A percentile compares a stretch with the other conserved stretches of the same genome.
phyloP scores from a whole-genome alignment of 2,329 filamentous ascomycete genomes.

The Bertia moriformis region DNA sequence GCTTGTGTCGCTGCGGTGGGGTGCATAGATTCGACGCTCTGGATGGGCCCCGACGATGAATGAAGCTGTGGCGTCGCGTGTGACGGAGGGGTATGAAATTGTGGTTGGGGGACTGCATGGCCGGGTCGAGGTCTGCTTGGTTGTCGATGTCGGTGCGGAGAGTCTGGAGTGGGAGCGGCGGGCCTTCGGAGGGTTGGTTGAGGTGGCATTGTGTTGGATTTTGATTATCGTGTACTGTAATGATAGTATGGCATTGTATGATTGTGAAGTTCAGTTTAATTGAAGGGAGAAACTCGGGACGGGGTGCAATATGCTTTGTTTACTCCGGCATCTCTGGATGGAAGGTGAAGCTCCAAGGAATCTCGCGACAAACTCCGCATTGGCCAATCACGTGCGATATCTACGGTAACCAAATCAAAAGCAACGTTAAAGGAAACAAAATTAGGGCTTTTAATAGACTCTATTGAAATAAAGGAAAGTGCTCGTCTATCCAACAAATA shows the following conservation, averaged over 20 bases:
- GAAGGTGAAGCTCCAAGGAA: too few relatives aligned
- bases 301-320: not conserved
- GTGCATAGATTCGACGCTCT: not conserved
- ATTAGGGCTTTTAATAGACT: too few relatives aligned
- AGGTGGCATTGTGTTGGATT: too few relatives aligned
- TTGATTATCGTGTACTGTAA: too few relatives aligned
- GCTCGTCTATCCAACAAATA: too few relatives aligned
- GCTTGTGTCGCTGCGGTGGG: not conserved
- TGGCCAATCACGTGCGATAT: too few relatives aligned
- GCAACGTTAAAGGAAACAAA: too few relatives aligned
- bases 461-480: too few relatives aligned
- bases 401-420: too few relatives aligned
- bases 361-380: too few relatives aligned
- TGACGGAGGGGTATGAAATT: not conserved
- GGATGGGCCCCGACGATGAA: not conserved
- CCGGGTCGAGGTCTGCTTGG: not conserved
- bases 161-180: not conserved
- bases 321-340: not conserved
- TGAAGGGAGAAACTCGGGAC: not conserved
- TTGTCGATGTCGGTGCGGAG: not conserved
- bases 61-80: not conserved
- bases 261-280: too few relatives aligned
- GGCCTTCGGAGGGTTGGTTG: not conserved
- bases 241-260: not conserved
- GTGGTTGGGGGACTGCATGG: not conserved